Percentiles rank a stretch among this genome's conserved stretches.
Conservation (phyloP, 352 stramenopile species). For the Globisporangium cederbergense region DNA sequence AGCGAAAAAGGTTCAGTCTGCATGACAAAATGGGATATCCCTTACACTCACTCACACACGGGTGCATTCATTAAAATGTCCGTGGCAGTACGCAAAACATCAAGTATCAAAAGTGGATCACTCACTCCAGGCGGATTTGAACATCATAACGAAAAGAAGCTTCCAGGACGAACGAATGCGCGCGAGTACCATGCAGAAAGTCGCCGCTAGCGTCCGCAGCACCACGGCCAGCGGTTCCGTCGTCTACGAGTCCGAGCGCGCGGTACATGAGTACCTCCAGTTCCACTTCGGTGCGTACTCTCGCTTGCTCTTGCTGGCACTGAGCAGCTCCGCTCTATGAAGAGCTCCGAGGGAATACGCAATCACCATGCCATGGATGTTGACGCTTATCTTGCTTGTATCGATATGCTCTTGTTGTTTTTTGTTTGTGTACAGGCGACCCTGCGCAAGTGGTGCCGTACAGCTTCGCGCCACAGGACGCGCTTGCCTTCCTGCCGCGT, state of each 20-base stretch:
- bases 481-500: constrained; percentile 83
- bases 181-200: constrained; percentile 23
- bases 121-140: background rate
- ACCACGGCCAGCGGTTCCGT: constrained; percentile 85
- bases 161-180: constrained; percentile 8
- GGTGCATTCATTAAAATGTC: background rate
- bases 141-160: background rate
- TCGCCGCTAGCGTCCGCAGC: constrained; percentile 45
- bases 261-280: constrained; percentile 89
- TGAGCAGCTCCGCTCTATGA: background rate
- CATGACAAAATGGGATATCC: too few relatives aligned
- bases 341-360: background rate
- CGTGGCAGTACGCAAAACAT: background rate
- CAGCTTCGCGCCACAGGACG: constrained; percentile 70
- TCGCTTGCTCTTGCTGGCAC: background rate
- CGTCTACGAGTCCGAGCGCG: constrained; percentile 86
- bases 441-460: constrained; percentile 65
- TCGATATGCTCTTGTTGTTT: background rate
- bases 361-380: background rate
- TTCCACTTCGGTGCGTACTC: constrained; percentile 83
- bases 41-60: too few relatives aligned
- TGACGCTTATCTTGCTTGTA: background rate
- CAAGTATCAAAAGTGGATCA: background rate
- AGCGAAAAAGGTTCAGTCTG: too few relatives aligned
- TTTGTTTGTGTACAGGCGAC: constrained; percentile 33